Conservation (phyloP, 345 rosid genomes). For the Ceriops decandra region DNA sequence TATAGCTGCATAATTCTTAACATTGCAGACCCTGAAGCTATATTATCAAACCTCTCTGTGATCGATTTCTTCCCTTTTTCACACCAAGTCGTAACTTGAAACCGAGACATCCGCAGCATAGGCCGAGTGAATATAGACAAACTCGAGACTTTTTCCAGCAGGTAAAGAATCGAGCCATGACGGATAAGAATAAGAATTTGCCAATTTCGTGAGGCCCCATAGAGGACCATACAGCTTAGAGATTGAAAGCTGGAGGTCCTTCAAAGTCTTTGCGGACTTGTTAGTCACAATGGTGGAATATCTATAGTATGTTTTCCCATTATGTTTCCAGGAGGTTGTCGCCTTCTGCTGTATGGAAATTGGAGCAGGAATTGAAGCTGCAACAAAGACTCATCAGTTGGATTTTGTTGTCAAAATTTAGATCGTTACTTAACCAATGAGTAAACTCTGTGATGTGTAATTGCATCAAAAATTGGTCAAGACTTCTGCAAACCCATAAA, state of each 20-base stretch:
- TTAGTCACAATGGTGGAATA: slow-evolving; percentile 73
- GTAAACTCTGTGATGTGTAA: no score
- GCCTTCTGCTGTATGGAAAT: slow-evolving; percentile 64
- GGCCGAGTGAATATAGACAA: slow-evolving; percentile 82
- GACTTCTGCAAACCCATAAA: not conserved
- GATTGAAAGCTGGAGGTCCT: slow-evolving; percentile 62
- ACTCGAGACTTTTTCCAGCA: slow-evolving; percentile 74
- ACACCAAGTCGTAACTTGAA: slow-evolving; percentile 71
- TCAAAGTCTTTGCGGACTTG: slow-evolving; percentile 62
- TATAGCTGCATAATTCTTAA: slow-evolving; percentile 59
- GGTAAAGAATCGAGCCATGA: slow-evolving; percentile 67
- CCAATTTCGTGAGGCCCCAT: slow-evolving; percentile 73
- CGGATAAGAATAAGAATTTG: slow-evolving; percentile 61
- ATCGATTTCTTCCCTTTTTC: slow-evolving; percentile 25
- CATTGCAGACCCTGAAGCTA: slow-evolving; percentile 35
- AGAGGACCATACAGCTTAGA: slow-evolving; percentile 85
- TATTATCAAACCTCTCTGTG: slow-evolving; percentile 7
- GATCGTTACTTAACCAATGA: not conserved
- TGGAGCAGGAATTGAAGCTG: slow-evolving; percentile 57
- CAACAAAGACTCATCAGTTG: slow-evolving; percentile 12
- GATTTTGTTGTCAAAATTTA: not conserved
- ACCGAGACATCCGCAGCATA: slow-evolving; percentile 62
- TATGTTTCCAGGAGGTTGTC: slow-evolving; percentile 69
- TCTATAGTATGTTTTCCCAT: slow-evolving; percentile 74
- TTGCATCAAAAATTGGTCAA: no score